phyloP scores from a whole-genome alignment of 345 rosid genomes.

The Zanthoxylum bungeanum region DNA sequence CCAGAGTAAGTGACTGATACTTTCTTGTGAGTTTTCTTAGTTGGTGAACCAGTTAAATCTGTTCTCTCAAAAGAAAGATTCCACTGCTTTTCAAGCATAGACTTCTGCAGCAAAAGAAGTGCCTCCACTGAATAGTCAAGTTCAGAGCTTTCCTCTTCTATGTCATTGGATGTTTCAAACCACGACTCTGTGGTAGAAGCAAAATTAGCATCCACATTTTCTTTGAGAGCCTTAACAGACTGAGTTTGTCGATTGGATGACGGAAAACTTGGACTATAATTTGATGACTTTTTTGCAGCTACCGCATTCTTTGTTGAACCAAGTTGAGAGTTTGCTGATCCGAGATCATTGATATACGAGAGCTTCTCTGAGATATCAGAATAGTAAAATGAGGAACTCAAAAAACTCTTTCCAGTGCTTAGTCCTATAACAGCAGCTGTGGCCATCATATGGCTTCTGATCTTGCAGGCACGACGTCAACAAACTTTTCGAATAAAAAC shows the following conservation, averaged over 20 bases:
- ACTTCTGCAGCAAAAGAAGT: constrained; percentile 78
- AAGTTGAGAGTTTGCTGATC: constrained; percentile 36
- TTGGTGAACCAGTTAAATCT: constrained; percentile 28
- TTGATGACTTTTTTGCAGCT: constrained; percentile 50
- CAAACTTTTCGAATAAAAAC: constrained; percentile 18
- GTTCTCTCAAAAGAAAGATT: constrained; percentile 69
- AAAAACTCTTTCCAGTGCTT: constrained; percentile 67
- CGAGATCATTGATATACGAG: constrained; percentile 41
- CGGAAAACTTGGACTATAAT: constrained; percentile 46
- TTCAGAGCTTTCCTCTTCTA: constrained; percentile 44
- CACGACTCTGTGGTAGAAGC: constrained; percentile 36
- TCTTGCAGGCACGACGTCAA: constrained; percentile 14
- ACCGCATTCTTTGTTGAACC: constrained; percentile 38
- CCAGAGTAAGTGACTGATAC: constrained; percentile 67
- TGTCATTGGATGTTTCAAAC: constrained; percentile 33
- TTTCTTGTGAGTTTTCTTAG: constrained; percentile 36
- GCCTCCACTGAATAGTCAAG: constrained; percentile 67
- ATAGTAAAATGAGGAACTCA: constrained; percentile 61
- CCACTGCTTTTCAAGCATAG: constrained; percentile 94
- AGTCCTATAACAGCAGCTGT: constrained; percentile 83
- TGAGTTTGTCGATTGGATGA: constrained; percentile 40
- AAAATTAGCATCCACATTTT: constrained; percentile 41
- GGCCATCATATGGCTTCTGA: constrained; percentile 57
- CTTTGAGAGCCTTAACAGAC: constrained; percentile 63
- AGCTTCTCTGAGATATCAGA: constrained; percentile 58